Percentiles rank a stretch among this genome's conserved stretches.
Evolutionary conservation across 2,329 filamentous ascomycete genomes (phyloP).

Genomic region (Neodidymelliopsis sp.): DNA sequence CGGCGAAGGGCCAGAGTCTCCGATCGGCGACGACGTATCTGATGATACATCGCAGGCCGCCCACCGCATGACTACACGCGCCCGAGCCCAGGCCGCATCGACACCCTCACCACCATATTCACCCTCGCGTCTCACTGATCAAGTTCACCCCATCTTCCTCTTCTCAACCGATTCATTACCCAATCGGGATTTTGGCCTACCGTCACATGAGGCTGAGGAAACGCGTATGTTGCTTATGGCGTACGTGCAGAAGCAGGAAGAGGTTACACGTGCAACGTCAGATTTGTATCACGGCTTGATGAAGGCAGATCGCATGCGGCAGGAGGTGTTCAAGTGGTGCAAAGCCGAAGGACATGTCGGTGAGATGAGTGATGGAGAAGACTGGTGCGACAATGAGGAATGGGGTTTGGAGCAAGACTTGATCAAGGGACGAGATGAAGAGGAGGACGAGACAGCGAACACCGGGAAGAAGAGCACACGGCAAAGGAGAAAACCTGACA

Average conservation of each 20-base stretch:
- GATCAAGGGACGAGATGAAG: constrained; percentile 84
- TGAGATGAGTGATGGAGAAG: constrained; percentile 87
- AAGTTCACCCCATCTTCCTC: constrained; percentile 77
- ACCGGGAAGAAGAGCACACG: constrained; percentile 59
- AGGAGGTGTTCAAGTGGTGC: constrained; percentile 75
- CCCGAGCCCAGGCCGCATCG: constrained; percentile 57
- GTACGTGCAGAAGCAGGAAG: constrained; percentile 86
- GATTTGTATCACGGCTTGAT: constrained; percentile 75
- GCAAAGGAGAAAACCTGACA: constrained; percentile 46
- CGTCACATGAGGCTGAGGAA: constrained; percentile 77
- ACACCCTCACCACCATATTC: constrained; percentile 53
- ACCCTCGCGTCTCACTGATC: constrained; percentile 58
- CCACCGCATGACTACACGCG: constrained; percentile 64
- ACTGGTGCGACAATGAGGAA: constrained; percentile 86
- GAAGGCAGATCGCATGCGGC: constrained; percentile 74
- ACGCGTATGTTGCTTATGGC: constrained; percentile 75
- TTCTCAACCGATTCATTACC: constrained; percentile 68
- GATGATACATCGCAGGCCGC: constrained; percentile 54
- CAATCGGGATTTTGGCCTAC: constrained; percentile 75
- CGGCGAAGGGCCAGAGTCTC: constrained; percentile 31
- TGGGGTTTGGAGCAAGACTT: constrained; percentile 78
- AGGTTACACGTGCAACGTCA: constrained; percentile 75
- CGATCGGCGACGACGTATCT: constrained; percentile 48
- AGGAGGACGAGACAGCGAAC: constrained; percentile 69
- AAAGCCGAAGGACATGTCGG: constrained; percentile 79